Conservation (phyloP, 2,329 filamentous ascomycete genomes). For the Trichoderma asperellum region DNA sequence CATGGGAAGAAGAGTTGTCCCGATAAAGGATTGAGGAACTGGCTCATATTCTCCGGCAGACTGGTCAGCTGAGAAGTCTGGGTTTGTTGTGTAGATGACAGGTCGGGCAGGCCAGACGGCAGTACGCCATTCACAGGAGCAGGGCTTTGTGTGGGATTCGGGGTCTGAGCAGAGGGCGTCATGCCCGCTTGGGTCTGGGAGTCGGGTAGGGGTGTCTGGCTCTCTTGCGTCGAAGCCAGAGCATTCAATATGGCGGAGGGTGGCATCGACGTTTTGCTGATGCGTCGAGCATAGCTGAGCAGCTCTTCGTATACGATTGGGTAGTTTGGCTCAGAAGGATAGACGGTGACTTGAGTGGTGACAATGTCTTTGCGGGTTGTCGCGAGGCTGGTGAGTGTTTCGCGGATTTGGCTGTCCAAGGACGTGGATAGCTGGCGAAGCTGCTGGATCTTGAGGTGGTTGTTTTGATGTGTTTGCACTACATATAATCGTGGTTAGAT, state of each 20-base stretch:
- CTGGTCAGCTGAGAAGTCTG: slow-evolving; percentile 43
- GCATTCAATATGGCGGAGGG: slow-evolving; percentile 57
- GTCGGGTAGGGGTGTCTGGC: slow-evolving; percentile 41
- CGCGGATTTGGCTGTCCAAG: slow-evolving; percentile 73
- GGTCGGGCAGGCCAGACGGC: slow-evolving; percentile 36
- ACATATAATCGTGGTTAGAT: neutral
- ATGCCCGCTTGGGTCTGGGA: slow-evolving; percentile 38
- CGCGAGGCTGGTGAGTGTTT: slow-evolving; percentile 70
- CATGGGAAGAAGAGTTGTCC: slow-evolving; percentile 73
- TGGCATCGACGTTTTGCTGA: slow-evolving; percentile 78
- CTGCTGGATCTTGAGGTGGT: slow-evolving; percentile 68
- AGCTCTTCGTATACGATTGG: slow-evolving; percentile 72
- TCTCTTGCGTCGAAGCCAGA: slow-evolving; percentile 38
- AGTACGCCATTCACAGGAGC: slow-evolving; percentile 41
- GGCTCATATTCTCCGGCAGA: slow-evolving; percentile 54
- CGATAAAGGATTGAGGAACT: slow-evolving; percentile 59
- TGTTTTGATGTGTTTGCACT: slow-evolving; percentile 77
- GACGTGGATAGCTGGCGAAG: slow-evolving; percentile 68
- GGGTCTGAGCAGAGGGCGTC: slow-evolving; percentile 42
- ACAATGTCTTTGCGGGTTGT: slow-evolving; percentile 74
- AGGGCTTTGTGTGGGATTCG: slow-evolving; percentile 43
- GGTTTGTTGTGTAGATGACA: slow-evolving; percentile 41
- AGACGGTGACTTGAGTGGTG: slow-evolving; percentile 61
- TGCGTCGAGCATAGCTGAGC: slow-evolving; percentile 76
- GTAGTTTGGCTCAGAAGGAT: slow-evolving; percentile 55